Percentiles rank a stretch among this genome's conserved stretches.
phyloP scores from a whole-genome alignment of 2,329 filamentous ascomycete species.

The Epicoccum sorghinum region DNA sequence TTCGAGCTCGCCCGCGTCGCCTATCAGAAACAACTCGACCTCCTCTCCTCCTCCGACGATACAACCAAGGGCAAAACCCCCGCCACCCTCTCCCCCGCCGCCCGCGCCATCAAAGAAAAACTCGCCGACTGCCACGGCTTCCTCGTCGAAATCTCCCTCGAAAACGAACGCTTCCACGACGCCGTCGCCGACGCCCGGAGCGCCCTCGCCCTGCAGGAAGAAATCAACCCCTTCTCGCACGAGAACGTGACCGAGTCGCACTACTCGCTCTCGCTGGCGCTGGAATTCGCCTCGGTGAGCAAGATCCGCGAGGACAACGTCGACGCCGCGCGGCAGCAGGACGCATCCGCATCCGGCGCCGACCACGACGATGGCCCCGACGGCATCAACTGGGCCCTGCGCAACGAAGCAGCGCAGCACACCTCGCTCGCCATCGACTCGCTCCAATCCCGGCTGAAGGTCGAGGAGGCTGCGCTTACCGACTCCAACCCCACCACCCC shows the following conservation, averaged over 20 bases:
- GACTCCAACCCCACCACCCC: slow-evolving; percentile 6
- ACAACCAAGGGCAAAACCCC: slow-evolving; percentile 55
- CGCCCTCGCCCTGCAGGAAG: slow-evolving; percentile 77
- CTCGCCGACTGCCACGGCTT: slow-evolving; percentile 93
- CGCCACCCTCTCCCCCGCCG: slow-evolving; percentile 45
- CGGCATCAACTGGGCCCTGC: slow-evolving; percentile 69
- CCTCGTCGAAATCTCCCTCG: slow-evolving; percentile 93
- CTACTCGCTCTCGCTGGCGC: slow-evolving; percentile 91
- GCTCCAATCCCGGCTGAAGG: slow-evolving; percentile 72
- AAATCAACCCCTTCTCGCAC: slow-evolving; percentile 79
- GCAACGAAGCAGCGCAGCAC: slow-evolving; percentile 73
- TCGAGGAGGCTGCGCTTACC: slow-evolving; percentile 70
- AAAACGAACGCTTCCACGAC: slow-evolving; percentile 89
- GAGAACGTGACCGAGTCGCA: slow-evolving; percentile 91
- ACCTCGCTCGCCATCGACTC: slow-evolving; percentile 76
- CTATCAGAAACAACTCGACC: slow-evolving; percentile 62
- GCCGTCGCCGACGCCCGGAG: slow-evolving; percentile 85
- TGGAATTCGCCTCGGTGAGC: slow-evolving; percentile 89
- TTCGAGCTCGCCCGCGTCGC: slow-evolving; percentile 68
- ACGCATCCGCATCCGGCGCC: slow-evolving; percentile 26
- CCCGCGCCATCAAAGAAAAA: slow-evolving; percentile 68
- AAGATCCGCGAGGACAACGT: slow-evolving; percentile 60
- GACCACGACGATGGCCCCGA: slow-evolving; percentile 52
- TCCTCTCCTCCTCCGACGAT: slow-evolving; percentile 39
- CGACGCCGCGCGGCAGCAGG: slow-evolving; percentile 44